These are phyloP conservation scores for Candida succiphila DNA, from an alignment of 805 yeast genomes.

Conservation along the genomic window DNA sequence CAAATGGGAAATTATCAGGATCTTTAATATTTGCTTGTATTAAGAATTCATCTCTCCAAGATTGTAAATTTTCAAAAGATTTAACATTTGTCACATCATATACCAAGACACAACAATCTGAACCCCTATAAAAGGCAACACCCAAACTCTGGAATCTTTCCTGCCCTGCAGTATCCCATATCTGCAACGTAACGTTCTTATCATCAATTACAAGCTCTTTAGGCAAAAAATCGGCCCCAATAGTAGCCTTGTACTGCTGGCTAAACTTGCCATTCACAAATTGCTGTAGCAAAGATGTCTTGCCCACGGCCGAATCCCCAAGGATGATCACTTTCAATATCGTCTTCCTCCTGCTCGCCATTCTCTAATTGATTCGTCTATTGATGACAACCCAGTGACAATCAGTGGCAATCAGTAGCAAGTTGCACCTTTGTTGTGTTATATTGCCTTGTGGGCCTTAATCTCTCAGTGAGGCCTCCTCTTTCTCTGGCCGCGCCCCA, in stretches of 20 bases:
- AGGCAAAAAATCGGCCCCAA: slow-evolving; percentile 94
- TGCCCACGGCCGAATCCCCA: slow-evolving; percentile 97
- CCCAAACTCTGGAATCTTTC: slow-evolving; percentile 95
- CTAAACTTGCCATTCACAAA: slow-evolving; percentile 91
- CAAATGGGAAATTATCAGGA: slow-evolving; percentile 94
- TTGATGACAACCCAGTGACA: no score
- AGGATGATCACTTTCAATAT: slow-evolving; percentile 79
- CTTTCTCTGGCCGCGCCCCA: no score
- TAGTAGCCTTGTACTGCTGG: slow-evolving; percentile 94
- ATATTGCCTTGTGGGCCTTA: no score
- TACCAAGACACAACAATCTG: slow-evolving; percentile 94
- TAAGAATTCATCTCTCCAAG: slow-evolving; percentile 94
- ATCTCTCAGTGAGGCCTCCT: no score
- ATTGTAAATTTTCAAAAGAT: slow-evolving; percentile 78
- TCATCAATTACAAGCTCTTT: slow-evolving; percentile 84
- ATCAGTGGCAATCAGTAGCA: no score
- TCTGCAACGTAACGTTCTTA: slow-evolving; percentile 69
- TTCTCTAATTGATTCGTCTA: no score
- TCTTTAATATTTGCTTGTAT: slow-evolving; percentile 89
- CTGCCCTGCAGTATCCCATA: slow-evolving; percentile 99
- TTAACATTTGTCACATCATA: slow-evolving; percentile 94
- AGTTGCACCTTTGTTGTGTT: no score
- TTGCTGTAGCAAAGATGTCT: slow-evolving; percentile 95
- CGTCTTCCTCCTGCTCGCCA: slow-evolving; percentile 50
- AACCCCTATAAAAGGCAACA: slow-evolving; percentile 95